phyloP scores from a whole-genome alignment of 2,329 filamentous ascomycete genomes.

The Botrytis fabae region DNA sequence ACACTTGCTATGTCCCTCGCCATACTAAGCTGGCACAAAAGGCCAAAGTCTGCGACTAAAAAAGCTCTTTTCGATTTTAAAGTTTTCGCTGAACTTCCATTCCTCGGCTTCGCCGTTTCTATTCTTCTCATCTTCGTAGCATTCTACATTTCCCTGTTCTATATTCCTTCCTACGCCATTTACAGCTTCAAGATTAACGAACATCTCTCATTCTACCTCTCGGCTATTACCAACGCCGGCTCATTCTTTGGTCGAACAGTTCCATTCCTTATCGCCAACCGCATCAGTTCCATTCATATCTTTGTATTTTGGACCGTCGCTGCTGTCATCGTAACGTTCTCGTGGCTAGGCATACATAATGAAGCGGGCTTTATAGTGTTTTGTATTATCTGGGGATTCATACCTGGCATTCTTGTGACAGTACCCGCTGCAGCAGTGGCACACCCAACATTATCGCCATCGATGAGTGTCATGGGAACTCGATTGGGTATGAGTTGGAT shows the following conservation, averaged over 20 bases:
- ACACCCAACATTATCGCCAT: constrained; percentile 10
- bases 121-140: constrained; percentile 48
- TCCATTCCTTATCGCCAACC: too few species aligned
- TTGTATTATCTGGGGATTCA: constrained; percentile 74
- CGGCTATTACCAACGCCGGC: constrained; percentile 52
- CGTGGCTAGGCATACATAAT: constrained; percentile 50
- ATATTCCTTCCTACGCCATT: constrained; percentile 45
- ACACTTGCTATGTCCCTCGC: constrained; percentile 29
- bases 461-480: constrained; percentile 23
- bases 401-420: constrained; percentile 54
- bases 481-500: constrained; percentile 24
- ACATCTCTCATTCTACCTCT: constrained; percentile 50
- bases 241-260: constrained; percentile 55
- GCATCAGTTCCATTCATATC: constrained; percentile 53
- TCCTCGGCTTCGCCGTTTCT: constrained; percentile 40
- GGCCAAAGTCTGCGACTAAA: background rate
- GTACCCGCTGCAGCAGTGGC: constrained; percentile 13
- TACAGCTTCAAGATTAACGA: constrained; percentile 47
- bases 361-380: constrained; percentile 69
- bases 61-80: constrained; percentile 23
- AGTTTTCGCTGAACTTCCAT: constrained; percentile 42
- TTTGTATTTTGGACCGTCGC: background rate
- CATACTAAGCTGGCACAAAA: background rate
- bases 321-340: constrained; percentile 30
- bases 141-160: constrained; percentile 53